Evolutionary conservation across 1,284 basidiomycete species (phyloP), one percentile per base, ranked within the genome.

Genomic region (Coriolopsis trogii): DNA sequence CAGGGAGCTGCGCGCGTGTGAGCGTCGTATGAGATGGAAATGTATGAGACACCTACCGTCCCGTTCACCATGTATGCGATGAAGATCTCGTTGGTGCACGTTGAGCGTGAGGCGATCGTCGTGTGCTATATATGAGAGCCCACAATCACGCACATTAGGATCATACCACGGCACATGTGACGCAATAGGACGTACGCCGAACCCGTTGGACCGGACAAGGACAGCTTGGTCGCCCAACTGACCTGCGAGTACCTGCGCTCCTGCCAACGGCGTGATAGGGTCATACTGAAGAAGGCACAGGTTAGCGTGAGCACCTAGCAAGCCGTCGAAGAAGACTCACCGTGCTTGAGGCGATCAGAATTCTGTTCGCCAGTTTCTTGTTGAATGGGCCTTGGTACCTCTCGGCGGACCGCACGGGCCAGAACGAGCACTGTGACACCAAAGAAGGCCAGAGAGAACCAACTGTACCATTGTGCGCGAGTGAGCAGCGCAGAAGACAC

Each of bases 331-430:
- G 9, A 8, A 9, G 6, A 24, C 50, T 34, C 13, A 59, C 58
- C 18, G 40, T 49, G 40, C 53, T 60, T 25, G 59, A 58, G 26
- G 59, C 44, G 10, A 64, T 40, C 4, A 63, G 33, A 30, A 65
- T 51, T 15, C 37, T 51, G 45, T 59, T 61, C 7, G 51, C 51
- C 9, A 62, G 55, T 12, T 41, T 58, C 20, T 51, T 55, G 34
- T 63, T 60, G 40, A 60, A 63, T 5, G 61, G 59, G 1, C 63
- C 63, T 15, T 47, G 44, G 28, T 59, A 64, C 21, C 63, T 26
- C 46, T 65, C 63, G 6, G 61, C 57, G 4, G 60, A 56, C 15
- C 61, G 61, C 29, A 48, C 52, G 2, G 59, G 54, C 61, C 59
- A 61, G 25, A 53, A 41, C n/a, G 51, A 43, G 33, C 55, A 56